Conservation (phyloP, 352 stramenopile species). For the Globisporangium okanoganense region DNA sequence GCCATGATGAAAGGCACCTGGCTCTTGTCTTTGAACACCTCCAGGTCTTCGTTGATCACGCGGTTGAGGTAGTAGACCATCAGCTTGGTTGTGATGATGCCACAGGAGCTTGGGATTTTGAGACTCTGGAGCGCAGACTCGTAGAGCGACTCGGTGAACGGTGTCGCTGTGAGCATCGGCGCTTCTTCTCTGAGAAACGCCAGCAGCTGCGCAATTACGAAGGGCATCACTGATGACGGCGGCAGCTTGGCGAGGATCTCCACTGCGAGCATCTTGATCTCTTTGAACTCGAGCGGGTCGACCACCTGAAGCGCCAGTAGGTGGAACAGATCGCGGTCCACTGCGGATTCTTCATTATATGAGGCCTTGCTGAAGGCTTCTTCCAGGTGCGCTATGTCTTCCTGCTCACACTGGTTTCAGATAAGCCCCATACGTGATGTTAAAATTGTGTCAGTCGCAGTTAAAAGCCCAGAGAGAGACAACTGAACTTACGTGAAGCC, state of each 20-base stretch:
- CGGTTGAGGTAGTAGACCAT: constrained; percentile 80
- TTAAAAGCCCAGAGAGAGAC: not conserved
- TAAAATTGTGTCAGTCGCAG: constrained; percentile 2
- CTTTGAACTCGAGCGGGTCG: constrained; percentile 73
- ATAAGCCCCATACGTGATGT: not conserved
- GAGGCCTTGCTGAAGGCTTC: not conserved
- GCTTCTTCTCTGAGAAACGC: constrained; percentile 37
- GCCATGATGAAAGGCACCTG: constrained; percentile 23
- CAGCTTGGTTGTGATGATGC: constrained; percentile 58
- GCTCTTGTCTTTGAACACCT: constrained; percentile 18
- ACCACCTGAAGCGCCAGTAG: constrained; percentile 35
- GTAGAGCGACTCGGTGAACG: constrained; percentile 10
- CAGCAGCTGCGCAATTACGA: constrained; percentile 35
- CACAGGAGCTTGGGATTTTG: constrained; percentile 23
- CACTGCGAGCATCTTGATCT: constrained; percentile 66
- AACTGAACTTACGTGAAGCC: constrained; percentile 22
- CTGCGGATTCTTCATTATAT: not conserved
- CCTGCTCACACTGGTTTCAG: constrained; percentile 15
- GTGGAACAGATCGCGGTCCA: constrained; percentile 29
- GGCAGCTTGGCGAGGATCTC: constrained; percentile 54
- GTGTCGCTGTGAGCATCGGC: not conserved
- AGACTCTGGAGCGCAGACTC: constrained; percentile 16
- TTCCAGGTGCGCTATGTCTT: constrained; percentile 32
- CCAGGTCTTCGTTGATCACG: constrained; percentile 39
- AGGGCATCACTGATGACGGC: constrained; percentile 26